Evolutionary conservation across 2,329 filamentous ascomycete genomes (phyloP).

Genomic region (Neopestalotiopsis sp.): DNA sequence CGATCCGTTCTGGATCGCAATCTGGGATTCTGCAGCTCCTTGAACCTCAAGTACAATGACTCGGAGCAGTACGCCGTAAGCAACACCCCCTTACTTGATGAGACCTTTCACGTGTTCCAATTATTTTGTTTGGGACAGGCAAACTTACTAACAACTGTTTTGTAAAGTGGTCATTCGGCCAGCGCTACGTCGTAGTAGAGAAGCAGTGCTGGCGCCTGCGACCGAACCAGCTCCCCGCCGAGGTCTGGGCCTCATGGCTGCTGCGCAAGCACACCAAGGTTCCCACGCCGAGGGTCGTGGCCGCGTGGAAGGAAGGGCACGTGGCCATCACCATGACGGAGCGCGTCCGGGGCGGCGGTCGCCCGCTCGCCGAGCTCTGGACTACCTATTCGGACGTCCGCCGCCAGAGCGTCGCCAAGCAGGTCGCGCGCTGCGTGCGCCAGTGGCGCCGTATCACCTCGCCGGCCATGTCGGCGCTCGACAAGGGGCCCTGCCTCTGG

Average conservation of each 20-base stretch:
- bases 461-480: constrained; percentile 24
- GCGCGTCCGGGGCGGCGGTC: constrained; percentile 18
- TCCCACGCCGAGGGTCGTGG: constrained; percentile 29
- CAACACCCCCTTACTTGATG: no score
- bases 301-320: constrained; percentile 33
- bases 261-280: constrained; percentile 22
- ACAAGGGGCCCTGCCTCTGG: constrained; percentile 23
- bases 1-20: constrained; percentile 26
- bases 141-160: no score
- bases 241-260: constrained; percentile 25
- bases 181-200: constrained; percentile 31
- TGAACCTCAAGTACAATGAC: constrained; percentile 32
- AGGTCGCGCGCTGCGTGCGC: constrained; percentile 27
- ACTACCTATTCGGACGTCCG: constrained; percentile 22
- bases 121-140: no score
- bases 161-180: constrained; percentile 29
- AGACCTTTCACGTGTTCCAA: no score
- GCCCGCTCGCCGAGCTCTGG: constrained; percentile 33
- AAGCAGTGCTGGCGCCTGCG: constrained; percentile 24
- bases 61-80: constrained; percentile 23
- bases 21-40: constrained; percentile 27
- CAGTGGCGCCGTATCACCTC: constrained; percentile 28
- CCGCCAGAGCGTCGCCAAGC: constrained; percentile 25
- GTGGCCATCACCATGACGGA: constrained; percentile 33
- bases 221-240: constrained; percentile 22